Evolutionary conservation across 176 grass and related monocot species (phyloP), one percentile per base, ranked within the genome.

Genomic region (Paspalum vaginatum): DNA sequence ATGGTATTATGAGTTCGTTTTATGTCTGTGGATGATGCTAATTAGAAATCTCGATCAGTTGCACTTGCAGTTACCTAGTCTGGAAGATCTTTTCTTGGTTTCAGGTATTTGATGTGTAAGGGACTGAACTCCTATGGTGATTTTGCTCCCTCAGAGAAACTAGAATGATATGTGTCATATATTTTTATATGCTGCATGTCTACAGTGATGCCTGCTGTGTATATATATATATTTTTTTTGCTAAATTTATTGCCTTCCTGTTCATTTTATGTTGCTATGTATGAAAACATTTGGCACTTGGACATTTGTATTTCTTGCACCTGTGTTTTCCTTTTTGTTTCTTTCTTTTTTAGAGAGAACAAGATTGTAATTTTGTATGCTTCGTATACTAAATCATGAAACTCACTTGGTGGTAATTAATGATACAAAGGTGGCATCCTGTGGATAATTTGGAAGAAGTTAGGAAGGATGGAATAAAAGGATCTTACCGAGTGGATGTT

Each of bases 341-440:
- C 32, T 60, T 58, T 27, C 20, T 49, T 61, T 27, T 60, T 58
- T 6, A 40, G 22, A 50, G 32, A 17, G 5, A 43, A 20, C 13
- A 39, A 16, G 14, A 46, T 45, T 73, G 1, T 61, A 1, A 26
- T 82, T 38, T 27, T 46, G 4, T 63, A 5, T 81, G 9, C 14
- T 45, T 68, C 0, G 6, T 47, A 74, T 66, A 16, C 47, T 64
- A 52, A 86, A 75, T 81, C 46, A 66, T 73, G 41, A 73, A 60
- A 39, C 78, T 88, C 76, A 79, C 89, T 32, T 87, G 52, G 74
- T 80, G 79, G 52, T 77, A 86, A 87, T 89, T 90, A 87, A 87
- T 93, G 78, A 82, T 84, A 76, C 82, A 77, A 99, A 99, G 96
- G 96, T 95, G 88, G 96, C 88, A 93, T 54, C 90, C 96, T 84